A percentile compares a stretch with the other conserved stretches of the same genome.
phyloP scores from a whole-genome alignment of 208 protist species.

The Naegleria lovaniensis region DNA sequence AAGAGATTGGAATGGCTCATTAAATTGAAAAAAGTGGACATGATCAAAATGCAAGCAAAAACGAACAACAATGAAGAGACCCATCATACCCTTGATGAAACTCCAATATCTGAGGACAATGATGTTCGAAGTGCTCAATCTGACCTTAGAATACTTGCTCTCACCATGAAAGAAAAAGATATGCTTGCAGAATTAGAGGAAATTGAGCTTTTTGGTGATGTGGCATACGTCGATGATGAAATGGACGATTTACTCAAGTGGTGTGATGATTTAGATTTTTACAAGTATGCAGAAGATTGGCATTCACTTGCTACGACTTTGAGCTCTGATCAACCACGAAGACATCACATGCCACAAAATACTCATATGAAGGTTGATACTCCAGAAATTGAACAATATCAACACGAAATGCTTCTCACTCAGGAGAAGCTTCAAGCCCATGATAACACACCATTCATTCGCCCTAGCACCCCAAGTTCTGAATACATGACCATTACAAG shows the following conservation, averaged over 20 bases:
- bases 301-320: not conserved
- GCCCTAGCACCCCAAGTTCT: not conserved
- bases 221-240: not conserved
- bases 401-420: not conserved
- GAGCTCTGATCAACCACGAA: not conserved
- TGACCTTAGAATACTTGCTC: not conserved
- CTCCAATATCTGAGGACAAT: not conserved
- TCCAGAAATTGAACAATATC: not conserved
- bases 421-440: not conserved
- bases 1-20: not conserved
- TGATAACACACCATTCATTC: not conserved
- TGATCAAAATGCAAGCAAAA: not conserved
- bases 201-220: not conserved
- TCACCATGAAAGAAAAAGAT: not conserved
- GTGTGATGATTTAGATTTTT: not conserved
- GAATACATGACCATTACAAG: not conserved
- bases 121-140: not conserved
- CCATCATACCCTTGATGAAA: not conserved
- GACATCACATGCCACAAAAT: not conserved
- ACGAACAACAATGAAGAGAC: not conserved
- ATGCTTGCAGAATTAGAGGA: not conserved
- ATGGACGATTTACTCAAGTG: not conserved
- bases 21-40: not conserved
- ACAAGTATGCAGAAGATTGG: conserved; percentile 9
- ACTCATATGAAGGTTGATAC: not conserved